Evolutionary conservation across 495 filamentous ascomycete genomes (phyloP), one percentile per base, ranked within the genome.

Genomic region (Neurospora sp.): DNA sequence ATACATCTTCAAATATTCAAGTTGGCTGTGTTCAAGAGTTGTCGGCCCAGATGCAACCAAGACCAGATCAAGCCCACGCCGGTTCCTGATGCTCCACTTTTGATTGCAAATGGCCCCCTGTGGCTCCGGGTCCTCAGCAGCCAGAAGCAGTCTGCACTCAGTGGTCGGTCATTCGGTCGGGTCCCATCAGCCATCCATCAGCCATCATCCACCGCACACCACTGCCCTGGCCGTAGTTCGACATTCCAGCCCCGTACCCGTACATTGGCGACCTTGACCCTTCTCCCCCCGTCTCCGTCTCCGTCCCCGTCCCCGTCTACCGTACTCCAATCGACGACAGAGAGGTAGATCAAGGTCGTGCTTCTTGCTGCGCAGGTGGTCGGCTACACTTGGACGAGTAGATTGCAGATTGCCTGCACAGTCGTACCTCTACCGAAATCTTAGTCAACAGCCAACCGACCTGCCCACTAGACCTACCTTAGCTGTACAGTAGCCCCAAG

Each of bases 21-120:
- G 46, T 23, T 54, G 11, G 48, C 54, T 62, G 54, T 62, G 23
- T 31, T 62, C 5, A 59, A 27, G 41, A 59, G 20, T 59, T 4
- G 11, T 59, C 20, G 23, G 23, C 12, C 54, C 27, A 16, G 54
- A 62, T 62, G 27, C 27, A 62, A 62, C 54, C 23, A 31, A 62
- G 54, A 62, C 54, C 12, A 62, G 54, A 62, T 62, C 54, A 35
- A 62, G 23, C 54, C 76, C 70, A 69, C 71, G 72, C 41, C 74
- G 54, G 54, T 62, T 62, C 54, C 54, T 62, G 54, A 62, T 75
- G 73, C 77, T 77, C 77, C 77, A 77, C 78, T 77, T 74, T 75
- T 74, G 78, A 77, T 76, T 74, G 70, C 73, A 72, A 77, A 76
- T 71, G 59, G 70, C 31, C 75, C 71, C 66, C 72, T 71, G 71